These are phyloP conservation scores for Pseudogymnoascus sp. DNA, from an alignment of 2,329 filamentous ascomycete genomes.

Conservation along the genomic window DNA sequence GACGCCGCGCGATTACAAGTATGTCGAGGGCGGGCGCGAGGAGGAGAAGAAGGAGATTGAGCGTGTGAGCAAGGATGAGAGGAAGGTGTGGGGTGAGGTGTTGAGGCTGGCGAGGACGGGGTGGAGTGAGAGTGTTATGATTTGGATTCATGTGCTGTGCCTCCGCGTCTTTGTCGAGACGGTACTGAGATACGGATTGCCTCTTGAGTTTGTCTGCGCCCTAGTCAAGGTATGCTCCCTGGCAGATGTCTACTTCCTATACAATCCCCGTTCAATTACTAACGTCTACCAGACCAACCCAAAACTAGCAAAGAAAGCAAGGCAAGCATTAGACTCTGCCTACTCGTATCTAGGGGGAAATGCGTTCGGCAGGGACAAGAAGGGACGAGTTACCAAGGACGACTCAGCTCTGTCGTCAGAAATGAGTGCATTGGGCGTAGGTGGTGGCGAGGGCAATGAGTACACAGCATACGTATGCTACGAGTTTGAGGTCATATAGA, in stretches of 20 bases:
- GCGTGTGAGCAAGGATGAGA: slow-evolving; percentile 73
- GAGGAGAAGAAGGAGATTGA: slow-evolving; percentile 84
- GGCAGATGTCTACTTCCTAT: neutral
- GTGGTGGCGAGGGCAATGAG: slow-evolving; percentile 63
- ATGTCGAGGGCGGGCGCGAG: slow-evolving; percentile 81
- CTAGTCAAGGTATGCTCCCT: slow-evolving; percentile 64
- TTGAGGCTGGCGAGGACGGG: slow-evolving; percentile 80
- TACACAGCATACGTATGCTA: slow-evolving; percentile 98
- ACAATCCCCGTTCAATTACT: neutral
- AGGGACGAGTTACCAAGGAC: slow-evolving; percentile 84
- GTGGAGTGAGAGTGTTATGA: slow-evolving; percentile 93
- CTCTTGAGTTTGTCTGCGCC: slow-evolving; percentile 79
- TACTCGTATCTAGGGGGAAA: slow-evolving; percentile 94
- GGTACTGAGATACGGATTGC: slow-evolving; percentile 90
- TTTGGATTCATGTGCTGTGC: slow-evolving; percentile 87
- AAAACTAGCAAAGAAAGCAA: slow-evolving; percentile 76
- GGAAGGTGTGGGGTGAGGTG: slow-evolving; percentile 88
- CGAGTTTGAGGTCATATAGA: slow-evolving; percentile 67
- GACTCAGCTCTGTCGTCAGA: slow-evolving; percentile 73
- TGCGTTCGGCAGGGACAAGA: slow-evolving; percentile 88
- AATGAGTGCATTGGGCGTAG: slow-evolving; percentile 68
- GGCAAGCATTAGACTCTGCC: slow-evolving; percentile 68
- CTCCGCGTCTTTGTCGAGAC: slow-evolving; percentile 95
- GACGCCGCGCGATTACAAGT: slow-evolving; percentile 91
- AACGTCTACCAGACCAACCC: slow-evolving; percentile 56